These are phyloP conservation scores for Aspergillus ochraceus DNA, from an alignment of 2,329 filamentous ascomycete species.

Conservation along the genomic window DNA sequence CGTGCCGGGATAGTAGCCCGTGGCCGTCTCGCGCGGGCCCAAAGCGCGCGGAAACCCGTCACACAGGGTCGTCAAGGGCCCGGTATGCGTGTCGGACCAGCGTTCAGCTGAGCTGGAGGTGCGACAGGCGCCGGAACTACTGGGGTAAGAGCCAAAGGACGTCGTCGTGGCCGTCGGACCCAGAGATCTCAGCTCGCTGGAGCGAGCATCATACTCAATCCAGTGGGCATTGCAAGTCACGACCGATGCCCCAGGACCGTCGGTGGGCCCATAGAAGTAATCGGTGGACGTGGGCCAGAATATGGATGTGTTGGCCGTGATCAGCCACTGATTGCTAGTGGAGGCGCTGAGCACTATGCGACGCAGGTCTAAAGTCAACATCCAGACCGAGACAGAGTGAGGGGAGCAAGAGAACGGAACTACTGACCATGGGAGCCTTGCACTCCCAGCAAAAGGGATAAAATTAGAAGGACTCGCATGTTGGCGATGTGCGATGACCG, in stretches of 20 bases:
- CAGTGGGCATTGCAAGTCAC: conserved; percentile 23
- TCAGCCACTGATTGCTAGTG: conserved; percentile 34
- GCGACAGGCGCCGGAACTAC: conserved; percentile 20
- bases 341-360: background rate
- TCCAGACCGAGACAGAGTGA: background rate
- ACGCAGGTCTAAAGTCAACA: background rate
- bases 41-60: conserved; percentile 21
- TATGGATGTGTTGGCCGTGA: conserved; percentile 17
- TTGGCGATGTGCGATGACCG: background rate
- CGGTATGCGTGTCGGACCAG: conserved; percentile 18
- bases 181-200: conserved; percentile 14
- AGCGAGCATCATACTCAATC: conserved; percentile 18
- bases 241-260: conserved; percentile 17
- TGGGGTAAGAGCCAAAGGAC: conserved; percentile 13
- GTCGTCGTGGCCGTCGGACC: conserved; percentile 17
- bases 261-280: conserved; percentile 25
- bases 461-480: background rate
- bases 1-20: conserved; percentile 19
- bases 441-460: background rate
- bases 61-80: conserved; percentile 23
- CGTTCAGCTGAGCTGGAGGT: conserved; percentile 11
- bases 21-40: conserved; percentile 17
- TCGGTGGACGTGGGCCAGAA: conserved; percentile 27
- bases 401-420: background rate
- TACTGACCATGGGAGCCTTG: background rate